Conservation (phyloP, 805 yeast species). For the Monosporozyma yasuniensis region DNA sequence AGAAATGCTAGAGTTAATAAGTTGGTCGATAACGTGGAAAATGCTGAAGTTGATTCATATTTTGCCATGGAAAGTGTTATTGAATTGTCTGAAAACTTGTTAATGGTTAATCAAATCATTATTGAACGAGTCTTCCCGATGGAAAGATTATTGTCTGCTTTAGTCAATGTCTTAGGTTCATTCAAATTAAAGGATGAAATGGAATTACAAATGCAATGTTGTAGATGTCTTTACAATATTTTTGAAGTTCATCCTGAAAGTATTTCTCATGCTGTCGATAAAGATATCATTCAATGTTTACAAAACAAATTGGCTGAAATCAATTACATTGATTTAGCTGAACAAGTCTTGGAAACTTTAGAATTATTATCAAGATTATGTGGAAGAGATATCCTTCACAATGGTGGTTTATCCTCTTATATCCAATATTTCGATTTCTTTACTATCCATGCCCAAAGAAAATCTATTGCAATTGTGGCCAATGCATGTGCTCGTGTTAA, state of each 20-base stretch:
- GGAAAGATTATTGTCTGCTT: constrained; percentile 41
- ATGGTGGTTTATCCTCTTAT: constrained; percentile 55
- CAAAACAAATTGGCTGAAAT: constrained; percentile 62
- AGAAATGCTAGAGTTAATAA: constrained; percentile 18
- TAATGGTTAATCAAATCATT: constrained; percentile 58
- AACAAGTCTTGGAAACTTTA: constrained; percentile 73
- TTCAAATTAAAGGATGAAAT: constrained; percentile 52
- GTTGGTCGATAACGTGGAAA: constrained; percentile 21
- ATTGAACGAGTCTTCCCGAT: constrained; percentile 61
- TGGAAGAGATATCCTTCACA: constrained; percentile 43
- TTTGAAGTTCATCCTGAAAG: constrained; percentile 66
- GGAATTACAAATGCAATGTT: constrained; percentile 75
- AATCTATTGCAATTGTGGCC: constrained; percentile 65
- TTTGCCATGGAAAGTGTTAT: constrained; percentile 54
- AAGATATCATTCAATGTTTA: constrained; percentile 58
- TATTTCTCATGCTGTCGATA: constrained; percentile 50
- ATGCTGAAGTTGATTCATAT: constrained; percentile 44
- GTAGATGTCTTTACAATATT: constrained; percentile 75
- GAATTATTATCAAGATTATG: constrained; percentile 55
- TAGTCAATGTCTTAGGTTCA: constrained; percentile 51
- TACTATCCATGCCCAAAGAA: constrained; percentile 80
- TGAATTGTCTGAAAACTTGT: constrained; percentile 52
- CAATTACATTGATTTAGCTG: constrained; percentile 82
- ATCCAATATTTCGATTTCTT: constrained; percentile 77
- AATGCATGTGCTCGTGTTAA: constrained; percentile 50